Conservation (phyloP, 2,329 filamentous ascomycete genomes). For the Fusarium coicis region DNA sequence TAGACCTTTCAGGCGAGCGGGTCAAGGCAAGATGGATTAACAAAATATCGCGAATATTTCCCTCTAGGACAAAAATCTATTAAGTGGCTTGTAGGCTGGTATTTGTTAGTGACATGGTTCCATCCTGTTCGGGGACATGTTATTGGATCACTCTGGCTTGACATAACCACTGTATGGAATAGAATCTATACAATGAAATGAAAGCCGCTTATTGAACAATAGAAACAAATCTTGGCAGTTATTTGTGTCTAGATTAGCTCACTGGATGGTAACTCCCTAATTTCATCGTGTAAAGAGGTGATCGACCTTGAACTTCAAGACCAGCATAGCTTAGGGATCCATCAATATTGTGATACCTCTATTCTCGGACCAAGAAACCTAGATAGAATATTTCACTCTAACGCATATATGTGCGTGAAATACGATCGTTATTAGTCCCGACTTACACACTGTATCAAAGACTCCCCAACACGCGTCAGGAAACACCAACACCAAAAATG, state of each 20-base stretch:
- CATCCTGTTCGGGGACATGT: not conserved
- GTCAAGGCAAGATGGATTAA: too few species aligned
- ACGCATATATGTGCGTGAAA: too few species aligned
- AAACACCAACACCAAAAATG: not conserved
- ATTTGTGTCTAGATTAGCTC: not conserved
- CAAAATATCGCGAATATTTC: not conserved
- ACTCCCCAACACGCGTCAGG: not conserved
- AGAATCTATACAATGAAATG: not conserved
- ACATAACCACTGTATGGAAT: not conserved
- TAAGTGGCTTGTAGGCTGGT: not conserved
- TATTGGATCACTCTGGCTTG: not conserved
- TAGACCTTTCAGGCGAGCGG: not conserved
- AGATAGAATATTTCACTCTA: not conserved
- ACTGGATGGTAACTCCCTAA: not conserved
- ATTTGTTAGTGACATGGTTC: not conserved
- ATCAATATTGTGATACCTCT: too few species aligned
- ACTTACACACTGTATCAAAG: not conserved
- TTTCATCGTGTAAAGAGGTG: not conserved
- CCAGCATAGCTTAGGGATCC: not conserved
- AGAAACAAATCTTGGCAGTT: not conserved
- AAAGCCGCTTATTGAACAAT: not conserved
- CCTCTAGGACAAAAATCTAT: not conserved
- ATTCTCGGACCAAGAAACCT: too few species aligned
- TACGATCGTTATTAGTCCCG: too few species aligned
- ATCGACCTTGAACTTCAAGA: not conserved